Evolutionary conservation across 306 rosid species (phyloP), one percentile per base, ranked within the genome.

Genomic region (Gleditsia sinensis): DNA sequence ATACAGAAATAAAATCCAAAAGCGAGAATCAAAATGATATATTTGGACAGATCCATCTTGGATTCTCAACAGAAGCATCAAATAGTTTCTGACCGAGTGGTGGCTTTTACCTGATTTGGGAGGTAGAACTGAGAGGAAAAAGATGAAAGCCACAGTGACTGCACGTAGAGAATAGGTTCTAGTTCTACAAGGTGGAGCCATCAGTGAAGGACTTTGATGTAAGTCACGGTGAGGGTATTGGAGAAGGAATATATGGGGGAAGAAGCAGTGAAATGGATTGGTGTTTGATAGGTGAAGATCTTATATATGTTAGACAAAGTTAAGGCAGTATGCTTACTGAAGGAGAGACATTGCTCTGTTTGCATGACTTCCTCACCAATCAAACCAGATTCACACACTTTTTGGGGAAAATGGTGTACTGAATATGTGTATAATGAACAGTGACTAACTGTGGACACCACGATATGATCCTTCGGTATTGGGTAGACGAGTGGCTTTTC

Each of bases 101-200:
- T 34, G 25, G 6, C 11, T 49, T 76, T 84, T 75, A 88, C 97
- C 97, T 76, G 94, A 76, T 64, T 40, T 81, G 76, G 88, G 67
- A 75, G 84, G 85, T 36, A 80, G 80, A 70, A 87, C 0, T 36
- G 83, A 46, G 75, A 91, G 83, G 70, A 63, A 82, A 85, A 84
- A 56, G 84, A 91, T 82, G 91, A 83, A 87, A 82, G 56, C 81
- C 80, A 87, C 84, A 82, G 91, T 87, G 83, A 83, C 27, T 65
- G 83, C 69, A 53, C 62, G 84, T 57, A 74, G 81, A 78, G 67
- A 64, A 69, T 67, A 75, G 78, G 82, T 72, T 75, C 19, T 81
- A 51, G 37, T 13, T 56, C 10, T 28, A 3, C 30, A 73, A 50
- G 75, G 59, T 71, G 84, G 60, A 70, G 88, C 86, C 92, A 91